Percentiles rank a stretch among this genome's conserved stretches.
phyloP scores from a whole-genome alignment of 2,329 filamentous ascomycete species.

The Dactylonectria estremocensis region DNA sequence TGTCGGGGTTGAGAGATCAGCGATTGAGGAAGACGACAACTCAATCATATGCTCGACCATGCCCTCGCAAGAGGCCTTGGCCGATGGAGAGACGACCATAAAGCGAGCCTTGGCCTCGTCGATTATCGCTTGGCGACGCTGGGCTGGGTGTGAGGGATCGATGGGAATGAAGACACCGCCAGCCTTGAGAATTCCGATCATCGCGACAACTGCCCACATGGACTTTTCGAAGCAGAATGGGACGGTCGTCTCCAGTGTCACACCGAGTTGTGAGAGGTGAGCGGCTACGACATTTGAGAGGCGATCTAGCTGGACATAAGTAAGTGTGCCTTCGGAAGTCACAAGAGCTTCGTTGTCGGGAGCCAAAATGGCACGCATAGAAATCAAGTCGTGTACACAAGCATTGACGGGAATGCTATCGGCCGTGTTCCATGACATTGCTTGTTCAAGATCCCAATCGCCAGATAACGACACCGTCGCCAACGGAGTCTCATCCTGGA shows the following conservation, averaged over 20 bases:
- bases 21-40: not conserved
- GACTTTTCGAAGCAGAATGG: constrained; percentile 37
- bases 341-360: constrained; percentile 26
- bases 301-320: constrained; percentile 36
- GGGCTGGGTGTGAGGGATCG: constrained; percentile 55
- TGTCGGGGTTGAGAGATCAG: not conserved
- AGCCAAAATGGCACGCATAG: constrained; percentile 18
- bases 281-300: not conserved
- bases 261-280: constrained; percentile 20
- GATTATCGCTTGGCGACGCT: constrained; percentile 2
- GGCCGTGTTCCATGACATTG: not conserved
- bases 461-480: not conserved
- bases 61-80: not conserved
- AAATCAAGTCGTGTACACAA: constrained; percentile 42
- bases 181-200: constrained; percentile 53
- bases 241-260: constrained; percentile 19
- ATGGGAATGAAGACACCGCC: constrained; percentile 51
- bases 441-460: constrained; percentile 7
- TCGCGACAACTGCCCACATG: constrained; percentile 41
- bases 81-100: constrained; percentile 5
- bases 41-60: constrained; percentile 11
- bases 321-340: constrained; percentile 47
- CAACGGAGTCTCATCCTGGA: not conserved
- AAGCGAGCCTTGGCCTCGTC: not conserved
- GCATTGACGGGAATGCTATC: constrained; percentile 6